Conservation (phyloP, 768 basidiomycete genomes). For the Kondoa malvinella region DNA sequence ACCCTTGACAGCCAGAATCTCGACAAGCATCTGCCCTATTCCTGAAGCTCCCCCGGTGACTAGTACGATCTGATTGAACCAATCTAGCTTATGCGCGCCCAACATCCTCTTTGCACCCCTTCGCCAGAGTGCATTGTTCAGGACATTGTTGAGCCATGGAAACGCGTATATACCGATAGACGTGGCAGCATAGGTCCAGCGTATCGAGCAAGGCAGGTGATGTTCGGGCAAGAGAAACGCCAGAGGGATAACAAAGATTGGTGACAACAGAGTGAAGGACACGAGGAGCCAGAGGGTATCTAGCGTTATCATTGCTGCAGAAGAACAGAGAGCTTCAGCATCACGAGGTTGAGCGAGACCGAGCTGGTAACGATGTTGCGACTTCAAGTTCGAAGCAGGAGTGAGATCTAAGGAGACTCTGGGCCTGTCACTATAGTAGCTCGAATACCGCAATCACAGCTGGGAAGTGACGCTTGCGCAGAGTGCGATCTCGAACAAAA, state of each 20-base stretch:
- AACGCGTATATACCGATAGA: neutral
- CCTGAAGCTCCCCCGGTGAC: constrained; percentile 10
- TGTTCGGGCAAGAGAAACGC: neutral
- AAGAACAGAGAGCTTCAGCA: too few relatives aligned
- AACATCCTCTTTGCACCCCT: neutral
- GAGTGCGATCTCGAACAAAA: too few relatives aligned
- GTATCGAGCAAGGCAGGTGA: neutral
- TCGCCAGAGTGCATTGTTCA: neutral
- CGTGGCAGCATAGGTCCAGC: neutral
- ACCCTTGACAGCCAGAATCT: constrained; percentile 11
- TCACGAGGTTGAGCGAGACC: too few relatives aligned
- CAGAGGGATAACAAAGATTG: neutral
- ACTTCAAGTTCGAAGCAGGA: too few relatives aligned
- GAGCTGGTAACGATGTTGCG: too few relatives aligned
- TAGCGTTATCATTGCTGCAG: neutral
- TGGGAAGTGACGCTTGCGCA: too few relatives aligned
- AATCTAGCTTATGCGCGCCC: neutral
- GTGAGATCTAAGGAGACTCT: too few relatives aligned
- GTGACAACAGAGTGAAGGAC: neutral
- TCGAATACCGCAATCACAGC: too few relatives aligned
- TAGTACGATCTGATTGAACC: neutral
- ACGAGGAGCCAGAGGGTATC: neutral
- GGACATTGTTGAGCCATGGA: neutral
- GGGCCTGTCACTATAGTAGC: too few relatives aligned
- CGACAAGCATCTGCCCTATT: constrained; percentile 12